These are phyloP conservation scores for Arabis alpina DNA, from an alignment of 345 rosid species.

Conservation along the genomic window DNA sequence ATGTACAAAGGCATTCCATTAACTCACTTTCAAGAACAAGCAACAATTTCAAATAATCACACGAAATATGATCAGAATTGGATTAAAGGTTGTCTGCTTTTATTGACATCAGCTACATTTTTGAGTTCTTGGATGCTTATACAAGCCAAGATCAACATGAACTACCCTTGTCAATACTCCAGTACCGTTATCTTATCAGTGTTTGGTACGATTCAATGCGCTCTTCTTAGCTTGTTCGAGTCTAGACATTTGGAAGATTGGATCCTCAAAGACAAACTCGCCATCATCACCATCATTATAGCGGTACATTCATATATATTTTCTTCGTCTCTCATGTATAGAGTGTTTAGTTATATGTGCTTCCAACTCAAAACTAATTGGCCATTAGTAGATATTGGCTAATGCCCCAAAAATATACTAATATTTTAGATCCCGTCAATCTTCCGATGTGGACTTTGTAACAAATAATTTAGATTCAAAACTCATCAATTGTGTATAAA, in stretches of 20 bases:
- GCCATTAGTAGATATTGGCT: too few relatives aligned
- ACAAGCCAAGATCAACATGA: slow-evolving; percentile 55
- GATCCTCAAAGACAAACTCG: slow-evolving; percentile 53
- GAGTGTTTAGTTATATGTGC: neutral
- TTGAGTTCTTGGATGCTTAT: slow-evolving; percentile 64
- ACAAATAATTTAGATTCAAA: neutral
- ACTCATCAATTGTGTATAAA: slow-evolving; percentile 2
- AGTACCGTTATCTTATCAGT: slow-evolving; percentile 61
- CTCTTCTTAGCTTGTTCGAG: slow-evolving; percentile 46
- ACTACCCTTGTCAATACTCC: slow-evolving; percentile 61
- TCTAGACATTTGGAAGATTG: slow-evolving; percentile 44
- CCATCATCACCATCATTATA: slow-evolving; percentile 45
- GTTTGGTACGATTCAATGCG: slow-evolving; percentile 62
- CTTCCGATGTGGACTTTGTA: too few relatives aligned
- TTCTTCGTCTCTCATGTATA: too few relatives aligned
- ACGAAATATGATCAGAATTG: slow-evolving; percentile 41
- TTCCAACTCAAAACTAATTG: too few relatives aligned
- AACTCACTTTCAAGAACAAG: slow-evolving; percentile 5
- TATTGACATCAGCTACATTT: slow-evolving; percentile 40
- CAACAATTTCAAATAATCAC: slow-evolving; percentile 14
- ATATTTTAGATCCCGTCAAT: too few relatives aligned
- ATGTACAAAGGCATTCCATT: slow-evolving; percentile 56
- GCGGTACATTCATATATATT: slow-evolving; percentile 42
- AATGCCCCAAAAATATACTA: too few relatives aligned
- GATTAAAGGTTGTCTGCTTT: slow-evolving; percentile 51